A percentile compares a stretch with the other conserved stretches of the same genome.
phyloP scores from a whole-genome alignment of 805 yeast species.

The Cyberlindnera euphorbiiphila region DNA sequence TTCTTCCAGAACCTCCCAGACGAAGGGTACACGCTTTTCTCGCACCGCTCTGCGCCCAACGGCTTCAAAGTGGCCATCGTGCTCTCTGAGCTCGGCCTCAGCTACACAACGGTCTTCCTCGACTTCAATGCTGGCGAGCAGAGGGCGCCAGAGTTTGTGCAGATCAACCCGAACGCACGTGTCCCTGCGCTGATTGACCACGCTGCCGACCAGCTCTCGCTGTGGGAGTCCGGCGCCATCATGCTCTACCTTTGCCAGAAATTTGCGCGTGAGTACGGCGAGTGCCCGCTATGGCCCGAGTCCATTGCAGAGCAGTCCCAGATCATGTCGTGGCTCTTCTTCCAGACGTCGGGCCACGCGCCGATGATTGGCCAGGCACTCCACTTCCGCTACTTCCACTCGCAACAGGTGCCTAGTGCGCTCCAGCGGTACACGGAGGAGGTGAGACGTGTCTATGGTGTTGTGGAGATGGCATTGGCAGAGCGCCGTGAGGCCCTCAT shows the following conservation, averaged over 20 bases:
- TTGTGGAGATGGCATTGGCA: conserved; percentile 90
- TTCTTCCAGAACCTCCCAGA: conserved; percentile 75
- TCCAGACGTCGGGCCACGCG: conserved; percentile 95
- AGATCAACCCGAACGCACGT: conserved; percentile 94
- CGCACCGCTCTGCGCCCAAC: conserved; percentile 88
- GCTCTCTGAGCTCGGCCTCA: conserved; percentile 74
- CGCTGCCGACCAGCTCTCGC: conserved; percentile 67
- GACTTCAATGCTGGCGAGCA: conserved; percentile 91
- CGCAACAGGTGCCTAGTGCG: conserved; percentile 80
- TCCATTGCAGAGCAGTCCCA: conserved; percentile 70
- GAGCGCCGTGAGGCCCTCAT: conserved; percentile 87
- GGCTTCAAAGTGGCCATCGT: conserved; percentile 95
- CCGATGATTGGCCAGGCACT: conserved; percentile 99
- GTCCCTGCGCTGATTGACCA: conserved; percentile 95
- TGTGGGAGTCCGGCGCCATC: conserved; percentile 96
- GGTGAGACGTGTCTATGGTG: conserved; percentile 90
- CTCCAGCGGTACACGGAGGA: conserved; percentile 89
- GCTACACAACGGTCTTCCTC: conserved; percentile 75
- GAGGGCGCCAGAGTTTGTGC: conserved; percentile 86
- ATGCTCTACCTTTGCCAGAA: conserved; percentile 76
- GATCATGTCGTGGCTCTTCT: conserved; percentile 84
- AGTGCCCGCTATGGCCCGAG: conserved; percentile 79
- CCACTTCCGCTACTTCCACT: conserved; percentile 88
- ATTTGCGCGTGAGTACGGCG: conserved; percentile 56
- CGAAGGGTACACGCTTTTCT: conserved; percentile 79